Conservation (phyloP, 352 stramenopile species). For the Phytopythium oedochilum region DNA sequence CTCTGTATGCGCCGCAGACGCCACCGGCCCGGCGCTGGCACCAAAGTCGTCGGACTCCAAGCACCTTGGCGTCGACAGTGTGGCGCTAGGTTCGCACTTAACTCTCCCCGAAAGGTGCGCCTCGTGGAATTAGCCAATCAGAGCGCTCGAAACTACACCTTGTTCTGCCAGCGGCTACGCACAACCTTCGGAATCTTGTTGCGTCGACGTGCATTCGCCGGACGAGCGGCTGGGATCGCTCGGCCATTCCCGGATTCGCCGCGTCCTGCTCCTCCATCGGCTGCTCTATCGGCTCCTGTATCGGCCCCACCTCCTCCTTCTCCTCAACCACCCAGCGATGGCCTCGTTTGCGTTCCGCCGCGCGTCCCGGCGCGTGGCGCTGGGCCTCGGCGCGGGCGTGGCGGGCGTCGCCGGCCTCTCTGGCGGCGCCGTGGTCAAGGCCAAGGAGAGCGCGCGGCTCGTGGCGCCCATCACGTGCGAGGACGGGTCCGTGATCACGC, state of each 20-base stretch:
- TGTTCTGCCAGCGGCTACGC: background rate
- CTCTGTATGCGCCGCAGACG: background rate
- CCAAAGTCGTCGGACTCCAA: no score
- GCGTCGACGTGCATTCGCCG: background rate
- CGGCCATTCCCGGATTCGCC: slow-evolving; percentile 35
- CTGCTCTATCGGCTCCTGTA: no score
- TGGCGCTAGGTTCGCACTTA: background rate
- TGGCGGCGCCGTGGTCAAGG: slow-evolving; percentile 53
- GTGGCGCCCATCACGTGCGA: slow-evolving; percentile 80
- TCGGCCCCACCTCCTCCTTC: slow-evolving; percentile 1
- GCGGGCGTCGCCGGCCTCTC: slow-evolving; percentile 49
- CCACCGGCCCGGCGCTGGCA: background rate
- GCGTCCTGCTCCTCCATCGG: no score
- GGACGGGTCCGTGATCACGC: slow-evolving; percentile 78
- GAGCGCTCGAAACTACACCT: background rate
- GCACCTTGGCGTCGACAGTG: no score
- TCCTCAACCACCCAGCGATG: slow-evolving; percentile 19
- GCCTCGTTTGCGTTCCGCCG: slow-evolving; percentile 56
- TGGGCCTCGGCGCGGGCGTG: slow-evolving; percentile 47
- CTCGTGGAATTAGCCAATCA: background rate
- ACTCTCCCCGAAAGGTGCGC: background rate
- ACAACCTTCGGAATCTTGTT: background rate
- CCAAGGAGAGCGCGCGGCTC: slow-evolving; percentile 58
- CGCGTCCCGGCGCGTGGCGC: slow-evolving; percentile 41
- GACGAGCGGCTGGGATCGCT: background rate